Evolutionary conservation across 352 stramenopile species (phyloP), one percentile per base, ranked within the genome.

Genomic region (Pythium folliculosum): DNA sequence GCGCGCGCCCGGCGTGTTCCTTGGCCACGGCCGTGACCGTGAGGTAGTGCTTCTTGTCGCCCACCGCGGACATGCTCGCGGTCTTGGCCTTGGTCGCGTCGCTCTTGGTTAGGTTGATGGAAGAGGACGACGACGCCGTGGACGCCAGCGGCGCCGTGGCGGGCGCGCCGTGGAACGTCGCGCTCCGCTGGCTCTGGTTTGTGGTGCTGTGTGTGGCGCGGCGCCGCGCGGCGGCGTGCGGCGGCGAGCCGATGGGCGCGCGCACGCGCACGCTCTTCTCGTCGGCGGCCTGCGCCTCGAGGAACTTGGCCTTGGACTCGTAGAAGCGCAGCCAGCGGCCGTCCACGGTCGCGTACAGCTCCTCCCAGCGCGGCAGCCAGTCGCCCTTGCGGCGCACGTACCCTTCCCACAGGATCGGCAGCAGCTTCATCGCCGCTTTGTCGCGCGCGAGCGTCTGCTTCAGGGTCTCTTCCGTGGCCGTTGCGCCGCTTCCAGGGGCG

Each of bases 301-400:
- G 47, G 60, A 78, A 92, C 51, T 80, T 76, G 21, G 52, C 44
- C 58, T 82, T 80, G n/a, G 82, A 89, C 74, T 92, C 84, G 70
- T 88, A 89, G 6, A 90, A 76, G 52, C 81, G 81, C 67, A 92
- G 59, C 63, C 65, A 77, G 30, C 79, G 63, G 23, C 82, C 86
- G 43, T 92, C 84, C 48, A 94, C 67, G 64, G 80, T 81, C 55
- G 89, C 17, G 44, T 84, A 92, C 16, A 84, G 55, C 60, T 91
- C 79, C 52, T 94, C 86, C 86, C 86, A 94, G 35, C 79, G 79
- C 43, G 86, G 86, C 22, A 94, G 65, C 86, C 86, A 94, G 54
- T 94, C 86, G 59, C 84, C 78, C 58, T 91, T 91, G 71, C 82
- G 84, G 43, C 77, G 77, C 59, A 88, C 74, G 38, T 68, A 73